These are phyloP conservation scores for Eustoma russellianum DNA, from an alignment of 257 asterid species.

Conservation along the genomic window DNA sequence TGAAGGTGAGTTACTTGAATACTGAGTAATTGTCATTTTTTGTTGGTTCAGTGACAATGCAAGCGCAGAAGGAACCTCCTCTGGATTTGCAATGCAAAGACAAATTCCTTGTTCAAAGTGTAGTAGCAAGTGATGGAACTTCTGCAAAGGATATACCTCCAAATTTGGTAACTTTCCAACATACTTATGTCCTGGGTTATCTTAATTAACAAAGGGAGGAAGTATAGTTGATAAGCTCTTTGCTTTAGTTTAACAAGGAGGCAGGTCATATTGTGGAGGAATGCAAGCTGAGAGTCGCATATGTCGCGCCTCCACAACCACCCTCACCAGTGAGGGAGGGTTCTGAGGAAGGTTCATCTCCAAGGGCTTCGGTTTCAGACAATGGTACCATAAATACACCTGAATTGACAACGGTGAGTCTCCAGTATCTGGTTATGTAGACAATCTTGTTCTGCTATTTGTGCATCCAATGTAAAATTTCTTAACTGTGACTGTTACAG, in stretches of 20 bases:
- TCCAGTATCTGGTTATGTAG: constrained; percentile 3
- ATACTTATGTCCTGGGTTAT: not conserved
- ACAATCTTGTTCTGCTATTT: not conserved
- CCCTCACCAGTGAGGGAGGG: constrained; percentile 96
- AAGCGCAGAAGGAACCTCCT: constrained; percentile 96
- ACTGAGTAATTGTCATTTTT: not conserved
- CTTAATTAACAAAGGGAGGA: not conserved
- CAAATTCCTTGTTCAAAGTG: constrained; percentile 87
- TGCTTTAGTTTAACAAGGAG: constrained; percentile 68
- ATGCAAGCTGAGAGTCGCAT: constrained; percentile 76
- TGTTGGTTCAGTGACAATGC: constrained; percentile 78
- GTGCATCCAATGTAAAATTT: not conserved
- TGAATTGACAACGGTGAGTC: constrained; percentile 61
- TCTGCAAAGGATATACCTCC: constrained; percentile 68
- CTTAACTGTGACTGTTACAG: constrained; percentile 4
- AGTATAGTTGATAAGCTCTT: constrained; percentile 7
- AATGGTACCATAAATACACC: constrained; percentile 56
- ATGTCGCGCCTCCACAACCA: constrained; percentile 73
- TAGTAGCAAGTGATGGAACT: constrained; percentile 44
- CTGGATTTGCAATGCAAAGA: constrained; percentile 92
- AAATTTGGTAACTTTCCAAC: constrained; percentile 47
- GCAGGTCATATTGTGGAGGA: constrained; percentile 86
- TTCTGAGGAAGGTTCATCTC: constrained; percentile 93
- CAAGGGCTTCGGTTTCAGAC: constrained; percentile 84
- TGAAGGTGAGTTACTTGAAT: too few relatives aligned